Base-by-base conservation (phyloP, 176 grass and related monocot species). In the Carex parvula region DNA sequence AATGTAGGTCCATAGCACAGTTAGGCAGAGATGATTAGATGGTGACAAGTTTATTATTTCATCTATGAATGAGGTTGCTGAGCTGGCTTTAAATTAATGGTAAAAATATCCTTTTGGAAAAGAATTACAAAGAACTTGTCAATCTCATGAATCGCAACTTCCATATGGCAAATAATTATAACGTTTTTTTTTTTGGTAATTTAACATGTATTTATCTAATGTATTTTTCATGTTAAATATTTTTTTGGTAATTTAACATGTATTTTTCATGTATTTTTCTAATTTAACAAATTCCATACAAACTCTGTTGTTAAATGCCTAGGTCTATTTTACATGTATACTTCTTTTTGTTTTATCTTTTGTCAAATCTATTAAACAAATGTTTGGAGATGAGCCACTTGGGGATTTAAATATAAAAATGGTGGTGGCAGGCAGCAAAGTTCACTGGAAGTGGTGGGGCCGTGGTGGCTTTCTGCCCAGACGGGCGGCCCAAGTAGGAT, bases 351-450 rank as follows among this genome's bases (percentile, higher is more conserved):
- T 1, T 65, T 32, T 20, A 2, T 32, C 11, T 17, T 56, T 32
- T 30, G 13, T 24, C 3, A 32, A 29, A 56, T 56, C 22, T 15
- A 9, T 6, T 57, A 97, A 90, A 80, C 26, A 94, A 91, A 97
- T 94, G 90, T 97, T 97, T 83, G 95, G 95, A 32, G 90, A 97
- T 33, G 82, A 86, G 26, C 92, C 69, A 9, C 86, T 97, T 11
- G 95, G 95, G 3, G 84, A 63, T 1, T 13, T 94, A 48, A 94
- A 94, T 86, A 92, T 94, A 55, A 90, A 91, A 64, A 94, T 94
- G 95, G 82, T 97, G 11, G 92, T 92, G n/a, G n/a, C n/a, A n/a
- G 78, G 85, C 88, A 16, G 90, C 92, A 3, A 24, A 24, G 24
- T 24, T 24, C 24, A 24, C 24, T 24, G 24, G 24, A 24, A 24